Conservation (phyloP, 805 yeast species). For the Candida patagonica region DNA sequence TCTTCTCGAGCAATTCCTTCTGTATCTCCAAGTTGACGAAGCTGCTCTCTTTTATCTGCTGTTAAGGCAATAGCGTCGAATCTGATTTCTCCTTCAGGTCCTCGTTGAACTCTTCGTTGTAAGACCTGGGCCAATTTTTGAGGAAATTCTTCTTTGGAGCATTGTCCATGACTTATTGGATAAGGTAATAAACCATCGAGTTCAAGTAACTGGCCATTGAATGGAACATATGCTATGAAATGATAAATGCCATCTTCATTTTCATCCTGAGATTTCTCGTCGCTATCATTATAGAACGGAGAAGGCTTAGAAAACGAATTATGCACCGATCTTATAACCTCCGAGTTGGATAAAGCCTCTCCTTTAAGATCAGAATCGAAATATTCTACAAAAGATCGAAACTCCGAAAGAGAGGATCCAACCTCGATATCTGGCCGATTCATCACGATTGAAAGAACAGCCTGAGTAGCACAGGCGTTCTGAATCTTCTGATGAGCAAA, state of each 20-base stretch:
- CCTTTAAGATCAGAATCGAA: slow-evolving; percentile 53
- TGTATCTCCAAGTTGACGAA: slow-evolving; percentile 33
- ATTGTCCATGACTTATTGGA: slow-evolving; percentile 46
- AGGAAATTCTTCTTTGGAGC: slow-evolving; percentile 35
- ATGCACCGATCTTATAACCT: slow-evolving; percentile 45
- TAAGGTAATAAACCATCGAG: slow-evolving; percentile 50
- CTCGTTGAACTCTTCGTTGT: slow-evolving; percentile 37
- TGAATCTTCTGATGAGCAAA: slow-evolving; percentile 57
- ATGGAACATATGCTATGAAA: slow-evolving; percentile 45
- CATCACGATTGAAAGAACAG: slow-evolving; percentile 48
- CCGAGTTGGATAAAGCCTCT: slow-evolving; percentile 52
- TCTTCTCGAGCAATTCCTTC: slow-evolving; percentile 33
- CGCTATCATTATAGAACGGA: slow-evolving; percentile 38
- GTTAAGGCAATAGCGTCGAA: slow-evolving; percentile 49
- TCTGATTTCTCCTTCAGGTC: slow-evolving; percentile 40
- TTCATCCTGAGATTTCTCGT: slow-evolving; percentile 23
- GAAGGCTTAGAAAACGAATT: slow-evolving; percentile 53
- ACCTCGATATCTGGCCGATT: slow-evolving; percentile 36
- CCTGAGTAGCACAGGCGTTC: slow-evolving; percentile 70
- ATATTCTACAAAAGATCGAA: slow-evolving; percentile 40
- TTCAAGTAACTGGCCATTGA: slow-evolving; percentile 43
- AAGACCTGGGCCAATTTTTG: slow-evolving; percentile 36
- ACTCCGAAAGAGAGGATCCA: slow-evolving; percentile 40
- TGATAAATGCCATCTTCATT: slow-evolving; percentile 50
- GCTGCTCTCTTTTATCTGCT: slow-evolving; percentile 37